A percentile compares a stretch with the other conserved stretches of the same genome.
Evolutionary conservation across 2,329 filamentous ascomycete genomes (phyloP).

Genomic region (Aspergillus carbonarius): DNA sequence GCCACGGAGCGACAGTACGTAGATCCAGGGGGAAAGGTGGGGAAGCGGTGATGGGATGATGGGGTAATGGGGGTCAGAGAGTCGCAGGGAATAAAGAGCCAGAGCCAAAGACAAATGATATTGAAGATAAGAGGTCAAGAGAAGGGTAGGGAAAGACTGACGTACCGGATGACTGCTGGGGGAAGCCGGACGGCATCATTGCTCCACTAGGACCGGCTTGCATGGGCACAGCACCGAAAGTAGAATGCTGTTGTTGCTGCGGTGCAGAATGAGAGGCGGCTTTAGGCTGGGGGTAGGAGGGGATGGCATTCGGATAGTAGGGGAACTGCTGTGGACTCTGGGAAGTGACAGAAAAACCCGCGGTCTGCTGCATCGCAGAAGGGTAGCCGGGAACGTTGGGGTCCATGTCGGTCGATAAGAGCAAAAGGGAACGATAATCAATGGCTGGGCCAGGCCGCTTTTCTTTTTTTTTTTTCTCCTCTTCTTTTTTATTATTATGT

Average conservation of each 20-base stretch:
- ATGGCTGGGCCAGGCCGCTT: conserved; percentile 4
- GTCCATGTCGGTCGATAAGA: conserved; percentile 26
- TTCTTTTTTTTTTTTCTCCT: background rate
- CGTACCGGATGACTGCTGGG: conserved; percentile 38
- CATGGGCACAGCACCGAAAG: conserved; percentile 37
- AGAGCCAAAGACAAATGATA: background rate
- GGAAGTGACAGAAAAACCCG: conserved; percentile 36
- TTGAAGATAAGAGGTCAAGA: conserved; percentile 10
- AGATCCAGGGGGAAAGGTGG: conserved; percentile 3
- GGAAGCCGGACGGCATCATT: conserved; percentile 40
- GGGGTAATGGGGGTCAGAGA: background rate
- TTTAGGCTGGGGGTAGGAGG: conserved; percentile 35
- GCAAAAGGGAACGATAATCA: conserved; percentile 8
- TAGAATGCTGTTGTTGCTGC: conserved; percentile 24
- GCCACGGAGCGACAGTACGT: background rate
- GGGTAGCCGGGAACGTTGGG: conserved; percentile 31
- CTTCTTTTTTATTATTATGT: background rate
- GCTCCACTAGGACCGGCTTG: conserved; percentile 38
- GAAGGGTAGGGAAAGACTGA: conserved; percentile 12
- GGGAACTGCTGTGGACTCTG: conserved; percentile 37
- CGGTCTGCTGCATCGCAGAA: conserved; percentile 21
- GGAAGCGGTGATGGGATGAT: background rate
- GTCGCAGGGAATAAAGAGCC: background rate
- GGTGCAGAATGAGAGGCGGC: conserved; percentile 27
- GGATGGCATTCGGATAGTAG: conserved; percentile 36